Base-by-base conservation (phyloP, 2,329 filamentous ascomycete genomes). In the Cryphonectria carpinicola region DNA sequence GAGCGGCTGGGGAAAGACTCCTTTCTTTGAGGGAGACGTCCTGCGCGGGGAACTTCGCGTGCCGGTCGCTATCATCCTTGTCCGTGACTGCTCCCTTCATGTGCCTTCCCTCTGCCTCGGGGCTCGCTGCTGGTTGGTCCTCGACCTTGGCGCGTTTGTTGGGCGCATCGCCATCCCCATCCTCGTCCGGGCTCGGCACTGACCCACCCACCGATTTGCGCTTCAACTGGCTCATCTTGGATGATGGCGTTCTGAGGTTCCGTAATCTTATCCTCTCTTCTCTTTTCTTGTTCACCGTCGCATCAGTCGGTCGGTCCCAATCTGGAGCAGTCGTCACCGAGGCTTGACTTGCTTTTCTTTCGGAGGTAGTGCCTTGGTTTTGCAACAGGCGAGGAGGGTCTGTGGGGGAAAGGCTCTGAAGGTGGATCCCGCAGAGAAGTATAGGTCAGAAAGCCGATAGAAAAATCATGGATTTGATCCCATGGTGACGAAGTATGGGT, bases 171-270 rank as follows among this genome's bases (percentile, higher is more conserved):
- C 19, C 66, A 54, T 61, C 41, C 25, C 41, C 46, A 46, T 66
- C 41, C 19, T 46, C 61, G 35, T 67, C 71, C 32, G 69, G 39
- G 25, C 39, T 46, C 19, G 69, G 69, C 46, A 10, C 46, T 32
- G 63, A 72, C 32, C 39, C 58, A 46, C 63, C 63, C 61, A 71
- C 37, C 1, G 71, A 72, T 43, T 72, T 72, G 28, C 71, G 69
- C 69, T 72, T 72, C 10, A 72, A 52, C 32, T 69, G 66, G 6
- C 61, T 68, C 58, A 67, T 71, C 13, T 71, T 66, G 22, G 58
- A 35, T 35, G 35, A n/a, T 35, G 28, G 63, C 7, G 52, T 22
- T 41, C 43, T 70, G 60, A n/a, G 52, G 46, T 58, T 56, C 60
- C 58, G 58, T n/a, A 8, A 25, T 41, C 4, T 66, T 64, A 37